Percentiles rank a stretch among this genome's conserved stretches.
Conservation (phyloP, 2,329 filamentous ascomycete species). For the Epicoccum sorghinum region DNA sequence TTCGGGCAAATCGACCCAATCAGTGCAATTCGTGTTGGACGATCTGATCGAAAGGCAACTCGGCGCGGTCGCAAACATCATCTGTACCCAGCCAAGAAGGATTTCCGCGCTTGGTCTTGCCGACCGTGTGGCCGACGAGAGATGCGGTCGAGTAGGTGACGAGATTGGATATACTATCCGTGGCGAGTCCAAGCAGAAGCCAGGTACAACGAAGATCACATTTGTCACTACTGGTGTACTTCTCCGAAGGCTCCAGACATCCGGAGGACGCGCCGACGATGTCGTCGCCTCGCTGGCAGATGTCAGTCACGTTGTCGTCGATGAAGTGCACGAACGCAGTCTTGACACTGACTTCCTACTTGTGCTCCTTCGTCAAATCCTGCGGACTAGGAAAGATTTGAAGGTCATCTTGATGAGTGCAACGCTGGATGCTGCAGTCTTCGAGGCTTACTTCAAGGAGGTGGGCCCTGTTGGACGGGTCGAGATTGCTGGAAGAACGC, state of each 20-base stretch:
- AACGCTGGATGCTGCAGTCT: constrained; percentile 86
- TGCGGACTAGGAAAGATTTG: constrained; percentile 75
- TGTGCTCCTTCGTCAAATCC: constrained; percentile 82
- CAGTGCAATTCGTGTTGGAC: constrained; percentile 93
- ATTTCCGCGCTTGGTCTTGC: constrained; percentile 94
- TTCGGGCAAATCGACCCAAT: constrained; percentile 95
- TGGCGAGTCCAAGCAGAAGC: constrained; percentile 79
- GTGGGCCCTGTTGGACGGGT: constrained; percentile 76
- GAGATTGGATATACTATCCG: constrained; percentile 93
- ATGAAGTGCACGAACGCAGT: constrained; percentile 95
- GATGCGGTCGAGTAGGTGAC: constrained; percentile 79
- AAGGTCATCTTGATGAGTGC: constrained; percentile 96
- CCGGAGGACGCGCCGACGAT: constrained; percentile 78
- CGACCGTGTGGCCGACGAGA: constrained; percentile 91
- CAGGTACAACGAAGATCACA: constrained; percentile 80
- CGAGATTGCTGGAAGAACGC: constrained; percentile 87
- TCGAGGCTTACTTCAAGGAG: constrained; percentile 80
- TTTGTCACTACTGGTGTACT: constrained; percentile 97
- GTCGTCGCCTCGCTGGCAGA: constrained; percentile 82
- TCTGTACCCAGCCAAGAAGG: constrained; percentile 92
- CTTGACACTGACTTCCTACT: constrained; percentile 94
- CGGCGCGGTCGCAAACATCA: constrained; percentile 81
- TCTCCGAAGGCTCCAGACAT: constrained; percentile 87
- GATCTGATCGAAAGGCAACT: constrained; percentile 80
- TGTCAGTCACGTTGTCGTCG: constrained; percentile 92